These are phyloP conservation scores for Rhizoclosmatium sp. DNA, from an alignment of 192 early-diverging fungal genomes.

Conservation along the genomic window DNA sequence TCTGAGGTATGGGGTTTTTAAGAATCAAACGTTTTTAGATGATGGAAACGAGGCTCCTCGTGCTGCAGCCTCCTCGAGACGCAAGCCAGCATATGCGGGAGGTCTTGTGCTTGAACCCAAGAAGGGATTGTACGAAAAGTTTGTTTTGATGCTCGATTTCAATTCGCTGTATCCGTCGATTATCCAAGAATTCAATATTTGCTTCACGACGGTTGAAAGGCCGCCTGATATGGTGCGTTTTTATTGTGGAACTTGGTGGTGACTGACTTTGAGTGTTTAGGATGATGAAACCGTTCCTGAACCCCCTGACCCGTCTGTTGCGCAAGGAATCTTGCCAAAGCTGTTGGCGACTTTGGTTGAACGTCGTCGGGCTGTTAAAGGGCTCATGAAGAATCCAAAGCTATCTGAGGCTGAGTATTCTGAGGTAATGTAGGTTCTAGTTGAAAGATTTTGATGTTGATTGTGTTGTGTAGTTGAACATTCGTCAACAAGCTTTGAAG, in stretches of 20 bases:
- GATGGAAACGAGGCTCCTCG: slow-evolving; percentile 32
- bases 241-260: slow-evolving; percentile 20
- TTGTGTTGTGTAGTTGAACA: slow-evolving; percentile 73
- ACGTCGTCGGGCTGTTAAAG: slow-evolving; percentile 87
- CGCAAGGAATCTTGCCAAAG: slow-evolving; percentile 84
- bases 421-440: slow-evolving; percentile 51
- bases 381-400: slow-evolving; percentile 80
- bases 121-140: slow-evolving; percentile 96
- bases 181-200: slow-evolving; percentile 99
- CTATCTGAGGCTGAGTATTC: slow-evolving; percentile 57
- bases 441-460: slow-evolving; percentile 37
- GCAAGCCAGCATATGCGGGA: slow-evolving; percentile 90
- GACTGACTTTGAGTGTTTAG: slow-evolving; percentile 17
- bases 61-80: not conserved
- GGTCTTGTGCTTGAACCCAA: slow-evolving; percentile 98
- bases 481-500: slow-evolving; percentile 94
- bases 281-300: slow-evolving; percentile 79
- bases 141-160: slow-evolving; percentile 94
- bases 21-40: slow-evolving; percentile 27
- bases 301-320: slow-evolving; percentile 69
- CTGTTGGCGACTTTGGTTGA: slow-evolving; percentile 90
- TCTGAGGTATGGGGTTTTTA: slow-evolving; percentile 2
- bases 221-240: slow-evolving; percentile 22
- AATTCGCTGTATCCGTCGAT: slow-evolving; percentile 99
- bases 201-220: slow-evolving; percentile 94